Base-by-base conservation (phyloP, 768 basidiomycete genomes). In the Podaxis sp. region DNA sequence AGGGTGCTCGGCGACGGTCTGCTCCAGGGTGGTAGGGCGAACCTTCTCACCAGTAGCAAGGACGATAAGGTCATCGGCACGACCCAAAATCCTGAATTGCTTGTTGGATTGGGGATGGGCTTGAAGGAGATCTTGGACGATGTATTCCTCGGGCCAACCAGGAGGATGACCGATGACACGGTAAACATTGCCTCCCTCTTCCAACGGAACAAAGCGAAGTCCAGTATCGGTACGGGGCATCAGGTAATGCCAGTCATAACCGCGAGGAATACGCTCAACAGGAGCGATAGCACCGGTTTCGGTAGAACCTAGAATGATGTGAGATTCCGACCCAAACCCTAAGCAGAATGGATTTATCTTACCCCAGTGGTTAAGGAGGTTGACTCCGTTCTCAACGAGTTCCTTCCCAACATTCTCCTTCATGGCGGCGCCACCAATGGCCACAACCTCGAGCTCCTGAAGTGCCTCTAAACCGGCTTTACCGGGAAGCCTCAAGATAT, bases 11-110 rank as follows among this genome's bases (percentile, higher is more conserved):
- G 72, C 63, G 3, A 79, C 66, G 8, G 68, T 68, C 6, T 63
- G 63, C 66, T 80, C 78, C 46, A 77, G 60, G 41, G 33, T 68
- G 3, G 73, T 66, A 19, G 78, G 76, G 1, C 72, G 69, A 17
- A 79, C 69, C 65, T 80, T 80, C 64, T 80, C 79, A 9, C 79
- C 79, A 0, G 75, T 80, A 6, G 75, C 73, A 13, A 81, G 73
- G 38, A 81, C 77, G 9, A 81, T 62, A 22, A 80, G 71, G 55
- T 80, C 77, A 58, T 80, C 79, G 2, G 73, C 71, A 17, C 79
- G 74, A 4, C 77, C 77, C 29, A 75, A 66, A 36, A 80, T 75
- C 19, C 66, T 70, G 65, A 73, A 73, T 51, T 79, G 76, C 27
- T 65, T 69, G 22, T 64, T 62, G 55, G 73, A 68, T 1, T 55